Conservation (phyloP, 2,329 filamentous ascomycete genomes). For the Penicillium thymicola region DNA sequence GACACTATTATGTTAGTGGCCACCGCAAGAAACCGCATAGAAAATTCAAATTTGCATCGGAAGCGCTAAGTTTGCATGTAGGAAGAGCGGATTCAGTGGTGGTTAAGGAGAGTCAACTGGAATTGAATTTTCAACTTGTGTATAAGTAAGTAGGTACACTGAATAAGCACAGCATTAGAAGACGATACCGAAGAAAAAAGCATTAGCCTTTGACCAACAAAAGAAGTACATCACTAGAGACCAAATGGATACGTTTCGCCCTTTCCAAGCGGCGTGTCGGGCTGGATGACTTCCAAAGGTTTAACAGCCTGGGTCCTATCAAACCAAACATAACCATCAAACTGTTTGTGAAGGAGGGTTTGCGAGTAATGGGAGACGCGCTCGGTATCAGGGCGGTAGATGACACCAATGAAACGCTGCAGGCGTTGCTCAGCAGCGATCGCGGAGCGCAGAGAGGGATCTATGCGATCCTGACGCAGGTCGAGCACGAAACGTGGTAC, state of each 20-base stretch:
- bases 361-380: conserved; percentile 49
- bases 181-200: background rate
- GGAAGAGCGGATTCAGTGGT: background rate
- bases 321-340: conserved; percentile 53
- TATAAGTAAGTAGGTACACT: background rate
- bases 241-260: conserved; percentile 55
- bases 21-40: no score
- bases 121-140: background rate
- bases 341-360: conserved; percentile 47
- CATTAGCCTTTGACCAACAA: background rate
- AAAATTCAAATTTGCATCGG: background rate
- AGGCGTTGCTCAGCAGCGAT: conserved; percentile 39
- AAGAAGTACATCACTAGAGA: conserved; percentile 27
- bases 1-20: no score
- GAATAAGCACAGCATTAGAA: background rate
- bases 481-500: conserved; percentile 48
- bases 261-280: conserved; percentile 40
- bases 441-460: conserved; percentile 35
- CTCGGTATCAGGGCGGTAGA: conserved; percentile 52
- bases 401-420: conserved; percentile 54
- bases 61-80: background rate
- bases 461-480: conserved; percentile 38
- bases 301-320: conserved; percentile 47
- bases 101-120: background rate
- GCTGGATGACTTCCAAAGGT: conserved; percentile 47